Base-by-base conservation (phyloP, 148 eudicot species). In the Rhododendron griersonianum region DNA sequence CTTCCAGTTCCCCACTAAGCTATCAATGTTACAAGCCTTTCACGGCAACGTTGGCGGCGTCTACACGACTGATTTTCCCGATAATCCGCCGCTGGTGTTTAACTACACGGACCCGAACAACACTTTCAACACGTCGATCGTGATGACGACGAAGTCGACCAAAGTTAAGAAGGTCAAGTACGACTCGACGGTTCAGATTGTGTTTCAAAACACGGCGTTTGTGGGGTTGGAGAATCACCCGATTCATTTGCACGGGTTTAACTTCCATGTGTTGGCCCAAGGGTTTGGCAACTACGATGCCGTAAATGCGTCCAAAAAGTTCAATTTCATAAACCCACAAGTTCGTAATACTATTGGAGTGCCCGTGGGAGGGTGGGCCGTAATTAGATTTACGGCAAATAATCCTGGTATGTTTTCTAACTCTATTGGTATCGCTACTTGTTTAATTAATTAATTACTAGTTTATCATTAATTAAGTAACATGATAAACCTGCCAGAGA, bases 201-300 rank as follows among this genome's bases (percentile, higher is more conserved):
- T 96, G 71, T 67, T 94, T 67, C 98, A 96, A 84, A 89, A 92
- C 69, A 93, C 94, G 2, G 91, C 91, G 0, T 35, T 93, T 37
- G 39, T 93, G 2, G 89, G 86, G 2, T 57, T 89, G 3, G 96
- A 93, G 81, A 93, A 92, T 85, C 98, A 95, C 78, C 98, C 98
- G 0, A 94, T 95, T 53, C 98, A 94, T 39, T 84, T 95, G 85
- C 98, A 95, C 78, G 95, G 98, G 9, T 93, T 89, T 71, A 92
- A 93, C 67, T 94, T 95, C 83, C 88, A 94, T 13, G 96, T 67
- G 30, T 11, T 67, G 74, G 74, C 74, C 74, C 74, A 67, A 67
- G 74, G 74, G 5, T 25, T 67, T 73, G 95, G 98, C 5, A 92
- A 93, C 35, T 96, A 91, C 71, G 83, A 96, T 57, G 44, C 90